Evolutionary conservation across 106 monocot genomes (phyloP).

Genomic region (Platanthera guangdongensis): DNA sequence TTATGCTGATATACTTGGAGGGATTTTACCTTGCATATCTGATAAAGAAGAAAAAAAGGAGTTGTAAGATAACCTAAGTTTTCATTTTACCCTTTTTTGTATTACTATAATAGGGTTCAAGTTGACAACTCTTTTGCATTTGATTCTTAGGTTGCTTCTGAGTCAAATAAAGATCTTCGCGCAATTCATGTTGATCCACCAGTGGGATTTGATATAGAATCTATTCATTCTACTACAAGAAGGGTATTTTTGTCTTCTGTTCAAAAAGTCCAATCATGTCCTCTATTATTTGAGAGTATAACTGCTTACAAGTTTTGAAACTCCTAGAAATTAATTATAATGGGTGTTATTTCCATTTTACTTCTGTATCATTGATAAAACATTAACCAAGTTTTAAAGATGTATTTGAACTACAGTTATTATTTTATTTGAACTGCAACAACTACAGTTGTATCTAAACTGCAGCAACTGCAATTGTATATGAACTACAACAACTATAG

Average conservation of each 20-base stretch:
- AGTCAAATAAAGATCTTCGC: conserved; percentile 94
- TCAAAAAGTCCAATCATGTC: no score
- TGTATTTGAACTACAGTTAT: no score
- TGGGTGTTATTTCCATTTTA: no score
- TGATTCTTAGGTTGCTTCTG: conserved; percentile 62
- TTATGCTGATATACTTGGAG: conserved; percentile 89
- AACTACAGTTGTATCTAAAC: no score
- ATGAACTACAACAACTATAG: no score
- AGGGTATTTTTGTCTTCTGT: conserved; percentile 35
- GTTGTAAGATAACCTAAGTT: conserved; percentile 15
- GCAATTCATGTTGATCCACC: conserved; percentile 59
- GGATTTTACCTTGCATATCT: conserved; percentile 85
- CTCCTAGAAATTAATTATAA: no score
- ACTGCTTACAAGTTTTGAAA: no score
- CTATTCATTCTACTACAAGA: conserved; percentile 72
- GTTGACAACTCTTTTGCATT: background rate
- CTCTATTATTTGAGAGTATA: no score
- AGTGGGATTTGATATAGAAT: conserved; percentile 74
- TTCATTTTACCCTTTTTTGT: background rate
- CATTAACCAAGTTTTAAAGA: no score
- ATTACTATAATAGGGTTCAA: background rate
- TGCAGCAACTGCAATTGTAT: no score
- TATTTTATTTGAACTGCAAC: no score
- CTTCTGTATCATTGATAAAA: no score
- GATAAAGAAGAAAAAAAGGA: conserved; percentile 84